These are phyloP conservation scores for Tuber magnatum DNA, from an alignment of 495 filamentous ascomycete species.

Conservation along the genomic window DNA sequence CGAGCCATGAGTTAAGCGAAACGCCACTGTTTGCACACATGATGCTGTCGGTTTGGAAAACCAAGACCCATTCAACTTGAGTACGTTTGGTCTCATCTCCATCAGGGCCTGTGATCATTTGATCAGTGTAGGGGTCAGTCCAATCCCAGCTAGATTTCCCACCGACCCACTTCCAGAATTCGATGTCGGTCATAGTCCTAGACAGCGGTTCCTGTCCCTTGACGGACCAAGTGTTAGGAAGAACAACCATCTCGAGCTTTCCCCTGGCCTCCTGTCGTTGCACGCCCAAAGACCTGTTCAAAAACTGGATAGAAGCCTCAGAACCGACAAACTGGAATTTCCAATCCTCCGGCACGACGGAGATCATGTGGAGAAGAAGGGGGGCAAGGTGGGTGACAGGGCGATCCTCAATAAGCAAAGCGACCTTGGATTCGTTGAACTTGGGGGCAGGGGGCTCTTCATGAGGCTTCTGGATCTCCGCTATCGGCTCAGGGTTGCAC, in stretches of 20 bases:
- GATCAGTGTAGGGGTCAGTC: conserved; percentile 9
- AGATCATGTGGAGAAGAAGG: conserved; percentile 49
- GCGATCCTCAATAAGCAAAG: conserved; percentile 50
- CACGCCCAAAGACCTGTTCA: conserved; percentile 45
- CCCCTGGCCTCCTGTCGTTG: conserved; percentile 42
- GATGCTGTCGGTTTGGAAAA: conserved; percentile 50
- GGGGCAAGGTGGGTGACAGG: conserved; percentile 45
- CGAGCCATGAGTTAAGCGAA: conserved; percentile 47
- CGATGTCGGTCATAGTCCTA: conserved; percentile 46
- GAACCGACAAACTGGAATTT: conserved; percentile 51
- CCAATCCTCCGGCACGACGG: conserved; percentile 51
- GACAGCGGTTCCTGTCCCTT: conserved; percentile 46
- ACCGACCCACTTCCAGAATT: conserved; percentile 43
- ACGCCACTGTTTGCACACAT: conserved; percentile 47
- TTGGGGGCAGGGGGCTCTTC: conserved; percentile 24
- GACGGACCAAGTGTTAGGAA: conserved; percentile 46
- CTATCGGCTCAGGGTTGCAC: not conserved
- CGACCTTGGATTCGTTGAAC: conserved; percentile 48
- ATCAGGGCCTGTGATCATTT: not conserved
- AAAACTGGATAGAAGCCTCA: conserved; percentile 40
- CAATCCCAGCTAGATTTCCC: conserved; percentile 20
- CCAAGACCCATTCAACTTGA: conserved; percentile 38
- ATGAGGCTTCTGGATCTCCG: conserved; percentile 7
- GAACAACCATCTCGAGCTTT: conserved; percentile 47
- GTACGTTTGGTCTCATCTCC: not conserved